Percentiles rank a stretch among this genome's conserved stretches.
phyloP scores from a whole-genome alignment of 352 stramenopile genomes.

The Globisporangium megalacanthum region DNA sequence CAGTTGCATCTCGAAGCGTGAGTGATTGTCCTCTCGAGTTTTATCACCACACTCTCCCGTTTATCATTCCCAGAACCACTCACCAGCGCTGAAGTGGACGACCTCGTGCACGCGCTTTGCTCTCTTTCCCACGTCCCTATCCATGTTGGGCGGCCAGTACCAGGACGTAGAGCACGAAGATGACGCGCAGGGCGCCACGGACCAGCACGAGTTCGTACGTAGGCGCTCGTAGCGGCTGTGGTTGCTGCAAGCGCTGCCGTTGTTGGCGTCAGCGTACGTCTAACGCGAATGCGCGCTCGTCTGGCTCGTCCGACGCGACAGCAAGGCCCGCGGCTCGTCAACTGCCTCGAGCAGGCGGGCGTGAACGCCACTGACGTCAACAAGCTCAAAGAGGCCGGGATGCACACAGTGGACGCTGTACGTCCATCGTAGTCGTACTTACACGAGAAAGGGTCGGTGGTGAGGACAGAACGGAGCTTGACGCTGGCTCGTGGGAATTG shows the following conservation, averaged over 20 bases:
- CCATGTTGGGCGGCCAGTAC: slow-evolving; percentile 15
- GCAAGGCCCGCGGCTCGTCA: slow-evolving; percentile 83
- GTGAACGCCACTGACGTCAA: slow-evolving; percentile 97
- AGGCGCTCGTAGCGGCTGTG: not conserved
- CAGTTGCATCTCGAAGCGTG: slow-evolving; percentile 2
- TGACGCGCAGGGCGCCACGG: slow-evolving; percentile 5
- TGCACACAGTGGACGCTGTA: slow-evolving; percentile 97
- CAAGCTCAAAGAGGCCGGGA: slow-evolving; percentile 96
- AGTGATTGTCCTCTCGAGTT: slow-evolving; percentile 3
- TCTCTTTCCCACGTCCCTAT: not conserved
- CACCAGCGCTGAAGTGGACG: not conserved
- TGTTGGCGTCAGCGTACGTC: slow-evolving; percentile 2
- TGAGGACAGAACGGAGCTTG: not conserved
- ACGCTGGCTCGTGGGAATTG: not conserved
- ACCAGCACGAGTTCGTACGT: slow-evolving; percentile 19
- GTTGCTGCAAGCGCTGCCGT: too few species aligned
- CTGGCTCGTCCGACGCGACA: slow-evolving; percentile 5
- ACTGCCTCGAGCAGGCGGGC: slow-evolving; percentile 93
- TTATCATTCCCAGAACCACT: slow-evolving; percentile 1
- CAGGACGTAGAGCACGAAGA: slow-evolving; percentile 13
- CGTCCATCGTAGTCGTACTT: slow-evolving; percentile 3
- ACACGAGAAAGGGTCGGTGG: not conserved
- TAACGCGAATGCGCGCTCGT: slow-evolving; percentile 1
- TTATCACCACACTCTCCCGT: slow-evolving; percentile 4
- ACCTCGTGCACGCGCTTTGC: not conserved